Conservation (phyloP, 768 basidiomycete genomes). For the Kwoniella pini region DNA sequence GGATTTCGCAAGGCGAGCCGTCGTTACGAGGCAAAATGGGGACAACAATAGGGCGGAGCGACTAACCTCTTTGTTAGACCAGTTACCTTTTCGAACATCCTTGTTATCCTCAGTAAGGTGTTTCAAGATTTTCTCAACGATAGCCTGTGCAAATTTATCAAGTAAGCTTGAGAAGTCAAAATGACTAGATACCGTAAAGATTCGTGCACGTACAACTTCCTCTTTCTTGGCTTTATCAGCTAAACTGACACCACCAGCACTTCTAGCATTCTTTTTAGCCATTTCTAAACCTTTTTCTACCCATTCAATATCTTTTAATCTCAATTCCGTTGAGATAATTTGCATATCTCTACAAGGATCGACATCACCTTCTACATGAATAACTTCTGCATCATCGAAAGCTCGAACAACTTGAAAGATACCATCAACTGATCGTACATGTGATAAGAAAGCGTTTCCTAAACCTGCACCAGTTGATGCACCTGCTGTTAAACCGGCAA, state of each 20-base stretch:
- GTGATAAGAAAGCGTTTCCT: conserved; percentile 95
- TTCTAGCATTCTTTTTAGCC: conserved; percentile 71
- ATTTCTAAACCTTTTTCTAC: conserved; percentile 83
- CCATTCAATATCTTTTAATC: conserved; percentile 99
- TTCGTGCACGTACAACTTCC: conserved; percentile 69
- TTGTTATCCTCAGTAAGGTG: conserved; percentile 73
- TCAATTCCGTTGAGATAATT: conserved; percentile 90
- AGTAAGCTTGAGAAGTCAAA: not conserved
- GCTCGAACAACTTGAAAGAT: conserved; percentile 98
- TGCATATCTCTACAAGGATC: conserved; percentile 95
- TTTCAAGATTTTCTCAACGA: conserved; percentile 80
- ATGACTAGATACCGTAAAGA: not conserved
- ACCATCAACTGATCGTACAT: conserved; percentile 96
- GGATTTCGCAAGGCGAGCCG: not conserved
- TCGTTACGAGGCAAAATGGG: not conserved
- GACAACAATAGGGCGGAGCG: not conserved
- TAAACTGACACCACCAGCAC: conserved; percentile 72
- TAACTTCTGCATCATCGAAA: conserved; percentile 99
- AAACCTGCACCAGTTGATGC: conserved; percentile 98
- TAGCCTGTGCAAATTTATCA: conserved; percentile 65
- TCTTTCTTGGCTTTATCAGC: conserved; percentile 96
- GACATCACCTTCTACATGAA: conserved; percentile 97
- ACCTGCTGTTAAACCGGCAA: conserved; percentile 96
- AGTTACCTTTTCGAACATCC: conserved; percentile 89
- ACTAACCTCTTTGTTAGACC: conserved; percentile 94